phyloP scores from a whole-genome alignment of 768 basidiomycete genomes.

The Amanita phalloides region DNA sequence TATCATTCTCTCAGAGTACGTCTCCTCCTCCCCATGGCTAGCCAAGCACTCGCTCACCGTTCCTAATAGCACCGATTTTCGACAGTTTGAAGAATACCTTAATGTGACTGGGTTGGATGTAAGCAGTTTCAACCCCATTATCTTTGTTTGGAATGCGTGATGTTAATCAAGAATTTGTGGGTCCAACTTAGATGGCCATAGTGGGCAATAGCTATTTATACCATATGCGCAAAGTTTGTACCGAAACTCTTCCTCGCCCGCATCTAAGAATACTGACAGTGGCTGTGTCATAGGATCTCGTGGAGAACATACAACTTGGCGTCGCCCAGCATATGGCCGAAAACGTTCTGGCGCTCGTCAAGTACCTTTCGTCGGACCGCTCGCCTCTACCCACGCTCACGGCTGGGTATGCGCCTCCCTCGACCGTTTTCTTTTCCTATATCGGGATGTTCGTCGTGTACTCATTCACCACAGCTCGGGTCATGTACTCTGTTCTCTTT shows the following conservation, averaged over 20 bases:
- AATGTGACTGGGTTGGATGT: slow-evolving; percentile 90
- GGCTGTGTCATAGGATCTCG: slow-evolving; percentile 42
- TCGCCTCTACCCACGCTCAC: slow-evolving; percentile 65
- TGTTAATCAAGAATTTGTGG: background rate
- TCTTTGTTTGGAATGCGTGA: background rate
- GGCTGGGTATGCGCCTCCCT: slow-evolving; percentile 35
- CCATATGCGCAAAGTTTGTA: slow-evolving; percentile 73
- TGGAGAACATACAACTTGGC: slow-evolving; percentile 77
- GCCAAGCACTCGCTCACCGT: background rate
- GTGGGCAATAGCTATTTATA: slow-evolving; percentile 91
- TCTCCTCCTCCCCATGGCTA: slow-evolving; percentile 6
- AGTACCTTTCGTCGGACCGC: slow-evolving; percentile 55
- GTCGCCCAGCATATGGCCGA: slow-evolving; percentile 87
- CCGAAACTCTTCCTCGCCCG: background rate
- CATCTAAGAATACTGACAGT: background rate
- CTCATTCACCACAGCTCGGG: slow-evolving; percentile 59
- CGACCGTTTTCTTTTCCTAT: slow-evolving; percentile 71
- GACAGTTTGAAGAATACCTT: slow-evolving; percentile 85
- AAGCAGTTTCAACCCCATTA: slow-evolving; percentile 14
- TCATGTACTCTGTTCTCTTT: slow-evolving; percentile 47
- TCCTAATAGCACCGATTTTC: slow-evolving; percentile 74
- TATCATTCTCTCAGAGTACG: slow-evolving; percentile 80
- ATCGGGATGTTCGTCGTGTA: slow-evolving; percentile 64
- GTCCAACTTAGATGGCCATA: slow-evolving; percentile 59
- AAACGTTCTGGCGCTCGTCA: slow-evolving; percentile 72